Base-by-base conservation (phyloP, 164 flowering plant species). In the Vitis rotundifolia region DNA sequence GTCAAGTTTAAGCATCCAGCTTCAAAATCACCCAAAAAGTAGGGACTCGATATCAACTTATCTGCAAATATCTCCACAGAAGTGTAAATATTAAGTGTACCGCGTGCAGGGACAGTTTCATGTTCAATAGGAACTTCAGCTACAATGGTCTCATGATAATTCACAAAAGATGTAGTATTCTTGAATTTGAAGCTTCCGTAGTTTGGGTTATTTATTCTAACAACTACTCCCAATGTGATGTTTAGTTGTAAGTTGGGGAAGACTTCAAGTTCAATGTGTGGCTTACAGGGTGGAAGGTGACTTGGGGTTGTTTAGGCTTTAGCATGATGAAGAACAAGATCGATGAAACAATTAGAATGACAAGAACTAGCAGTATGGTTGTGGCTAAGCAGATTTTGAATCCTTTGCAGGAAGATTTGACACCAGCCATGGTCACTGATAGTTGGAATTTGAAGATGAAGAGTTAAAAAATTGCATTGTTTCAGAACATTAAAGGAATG, bases 161-260 rank as follows among this genome's bases (percentile, higher is more conserved):
- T 15, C 1, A 84, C 59, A 22, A 68, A 75, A 7, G 77, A 71
- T 10, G 76, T 81, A 31, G 76, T 81, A 31, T 75, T 71, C 9
- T 57, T 12, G 66, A 58, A 83, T 71, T 70, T 79, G 79, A 85
- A 87, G 69, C 88, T 77, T 2, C 80, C 88, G 16, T 85, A 72
- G 63, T 85, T 87, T 1, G 56, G 79, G 18, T 87, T 85, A 11
- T 73, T 55, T 11, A 85, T 70, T 0, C 72, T 76, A 11, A 87
- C 63, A 11, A 64, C 7, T 53, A 82, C 60, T 5, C 47, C 68
- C 12, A 81, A 8, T 15, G 86, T 79, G 31, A 69, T 72, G 4
- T 84, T 75, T 28, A 76, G 58, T 11, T 53, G 26, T 2, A 59
- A 3, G 7, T 28, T 47, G 6, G 79, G 71, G 49, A 68, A 57